Conservation (phyloP, 768 basidiomycete species). For the Crassisporium funariophilum region DNA sequence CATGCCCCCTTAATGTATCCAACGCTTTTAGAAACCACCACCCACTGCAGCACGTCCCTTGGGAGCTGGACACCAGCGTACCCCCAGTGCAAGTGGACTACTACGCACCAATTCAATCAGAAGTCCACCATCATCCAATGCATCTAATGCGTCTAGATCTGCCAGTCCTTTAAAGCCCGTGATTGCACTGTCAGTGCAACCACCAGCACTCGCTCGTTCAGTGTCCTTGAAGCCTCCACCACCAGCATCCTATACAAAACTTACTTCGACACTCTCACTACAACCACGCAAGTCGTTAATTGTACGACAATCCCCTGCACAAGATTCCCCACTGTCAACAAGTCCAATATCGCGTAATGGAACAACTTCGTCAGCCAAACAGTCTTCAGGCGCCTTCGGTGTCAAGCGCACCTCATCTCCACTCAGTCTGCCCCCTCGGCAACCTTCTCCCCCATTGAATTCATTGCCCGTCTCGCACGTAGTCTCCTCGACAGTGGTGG, state of each 20-base stretch:
- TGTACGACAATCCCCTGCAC: constrained; percentile 43
- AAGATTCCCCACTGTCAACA: constrained; percentile 32
- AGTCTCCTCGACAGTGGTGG: constrained; percentile 29
- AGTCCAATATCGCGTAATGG: constrained; percentile 32
- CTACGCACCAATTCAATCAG: constrained; percentile 42
- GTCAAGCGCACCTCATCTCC: constrained; percentile 40
- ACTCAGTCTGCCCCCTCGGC: constrained; percentile 36
- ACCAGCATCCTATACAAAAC: constrained; percentile 52
- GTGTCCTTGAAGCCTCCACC: constrained; percentile 24
- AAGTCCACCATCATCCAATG: constrained; percentile 44
- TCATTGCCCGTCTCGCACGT: constrained; percentile 27
- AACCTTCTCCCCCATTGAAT: constrained; percentile 25
- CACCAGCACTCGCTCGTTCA: constrained; percentile 19
- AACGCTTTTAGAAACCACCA: constrained; percentile 20
- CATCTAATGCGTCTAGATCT: constrained; percentile 59
- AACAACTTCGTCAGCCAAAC: constrained; percentile 26
- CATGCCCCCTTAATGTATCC: neutral
- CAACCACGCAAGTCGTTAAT: constrained; percentile 54
- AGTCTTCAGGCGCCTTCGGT: constrained; percentile 23
- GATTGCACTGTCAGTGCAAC: constrained; percentile 24
- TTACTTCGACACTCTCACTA: constrained; percentile 44
- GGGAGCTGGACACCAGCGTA: constrained; percentile 56
- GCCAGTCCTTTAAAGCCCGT: constrained; percentile 61
- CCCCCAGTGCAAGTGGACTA: constrained; percentile 49
- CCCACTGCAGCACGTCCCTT: constrained; percentile 19